A percentile compares a stretch with the other conserved stretches of the same genome.
These are phyloP conservation scores for Xenosphaeropsis pyriputrescens DNA, from an alignment of 2,329 filamentous ascomycete species.

Conservation along the genomic window DNA sequence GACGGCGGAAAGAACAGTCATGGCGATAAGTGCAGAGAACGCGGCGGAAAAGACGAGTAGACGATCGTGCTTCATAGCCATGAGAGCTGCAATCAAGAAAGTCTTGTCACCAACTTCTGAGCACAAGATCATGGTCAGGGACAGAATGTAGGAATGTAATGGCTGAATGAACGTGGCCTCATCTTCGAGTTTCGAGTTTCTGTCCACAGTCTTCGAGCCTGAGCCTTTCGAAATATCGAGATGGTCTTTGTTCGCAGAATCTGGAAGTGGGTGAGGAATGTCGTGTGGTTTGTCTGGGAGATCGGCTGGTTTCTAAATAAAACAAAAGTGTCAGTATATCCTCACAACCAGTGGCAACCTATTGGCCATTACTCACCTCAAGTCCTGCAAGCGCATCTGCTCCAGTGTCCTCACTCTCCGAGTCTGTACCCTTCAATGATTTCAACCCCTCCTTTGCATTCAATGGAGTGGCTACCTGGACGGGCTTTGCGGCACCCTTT, in stretches of 20 bases:
- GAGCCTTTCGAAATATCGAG: conserved; percentile 32
- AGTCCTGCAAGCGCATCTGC: conserved; percentile 26
- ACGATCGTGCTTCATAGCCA: conserved; percentile 97
- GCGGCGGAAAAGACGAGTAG: conserved; percentile 89
- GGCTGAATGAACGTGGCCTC: conserved; percentile 57
- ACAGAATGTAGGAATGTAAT: conserved; percentile 78
- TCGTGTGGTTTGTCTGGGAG: conserved; percentile 69
- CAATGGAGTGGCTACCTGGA: too few relatives aligned
- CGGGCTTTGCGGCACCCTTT: too few relatives aligned
- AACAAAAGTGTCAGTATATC: not conserved
- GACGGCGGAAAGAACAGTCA: conserved; percentile 89
- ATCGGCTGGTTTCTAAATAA: conserved; percentile 72
- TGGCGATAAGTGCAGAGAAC: conserved; percentile 79
- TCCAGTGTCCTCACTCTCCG: conserved; percentile 20
- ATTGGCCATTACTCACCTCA: conserved; percentile 32
- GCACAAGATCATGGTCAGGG: conserved; percentile 92
- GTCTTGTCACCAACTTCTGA: conserved; percentile 98
- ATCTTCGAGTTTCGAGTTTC: conserved; percentile 19
- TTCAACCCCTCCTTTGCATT: too few relatives aligned
- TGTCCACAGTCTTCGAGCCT: conserved; percentile 20
- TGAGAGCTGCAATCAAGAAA: conserved; percentile 88
- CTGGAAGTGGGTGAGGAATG: conserved; percentile 53
- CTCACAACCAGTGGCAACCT: too few relatives aligned
- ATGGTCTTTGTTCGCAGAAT: conserved; percentile 49
- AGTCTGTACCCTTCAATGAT: conserved; percentile 3